Evolutionary conservation across 2,329 filamentous ascomycete species (phyloP).

Genomic region (Apiospora hydei): DNA sequence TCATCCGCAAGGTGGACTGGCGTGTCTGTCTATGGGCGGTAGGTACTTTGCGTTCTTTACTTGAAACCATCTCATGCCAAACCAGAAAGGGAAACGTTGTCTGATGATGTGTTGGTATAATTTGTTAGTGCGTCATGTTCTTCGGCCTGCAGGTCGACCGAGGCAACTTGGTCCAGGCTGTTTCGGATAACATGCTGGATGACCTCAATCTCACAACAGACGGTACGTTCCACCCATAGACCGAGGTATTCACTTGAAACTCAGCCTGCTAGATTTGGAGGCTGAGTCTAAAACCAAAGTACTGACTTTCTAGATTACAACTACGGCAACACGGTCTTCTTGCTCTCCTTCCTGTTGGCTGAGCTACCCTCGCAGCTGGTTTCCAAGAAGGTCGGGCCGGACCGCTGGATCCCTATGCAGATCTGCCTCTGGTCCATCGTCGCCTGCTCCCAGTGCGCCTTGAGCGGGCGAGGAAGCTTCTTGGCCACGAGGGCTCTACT

Average conservation of each 20-base stretch:
- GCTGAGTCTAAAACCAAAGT: no score
- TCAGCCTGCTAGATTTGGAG: background rate
- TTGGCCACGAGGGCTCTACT: constrained; percentile 19
- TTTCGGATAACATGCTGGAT: constrained; percentile 66
- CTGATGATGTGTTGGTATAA: background rate
- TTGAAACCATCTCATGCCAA: no score
- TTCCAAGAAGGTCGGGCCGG: constrained; percentile 55
- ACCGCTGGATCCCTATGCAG: constrained; percentile 43
- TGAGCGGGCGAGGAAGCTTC: constrained; percentile 34
- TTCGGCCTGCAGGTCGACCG: constrained; percentile 68
- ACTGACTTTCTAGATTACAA: constrained; percentile 50
- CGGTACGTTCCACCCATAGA: constrained; percentile 39
- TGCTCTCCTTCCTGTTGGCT: constrained; percentile 60
- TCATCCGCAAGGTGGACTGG: constrained; percentile 57
- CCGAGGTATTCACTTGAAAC: no score
- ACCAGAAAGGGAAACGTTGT: constrained; percentile 19
- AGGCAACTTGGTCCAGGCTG: constrained; percentile 64
- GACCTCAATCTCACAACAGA: constrained; percentile 56
- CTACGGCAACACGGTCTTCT: constrained; percentile 62
- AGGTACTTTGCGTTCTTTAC: constrained; percentile 21
- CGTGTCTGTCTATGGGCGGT: constrained; percentile 48
- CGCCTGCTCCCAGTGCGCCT: constrained; percentile 37
- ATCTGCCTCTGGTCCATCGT: constrained; percentile 43
- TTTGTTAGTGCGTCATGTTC: constrained; percentile 66
- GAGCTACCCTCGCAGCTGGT: constrained; percentile 69